phyloP scores from a whole-genome alignment of 1,139 yeast species.

The Debaryomyces coudertii region DNA sequence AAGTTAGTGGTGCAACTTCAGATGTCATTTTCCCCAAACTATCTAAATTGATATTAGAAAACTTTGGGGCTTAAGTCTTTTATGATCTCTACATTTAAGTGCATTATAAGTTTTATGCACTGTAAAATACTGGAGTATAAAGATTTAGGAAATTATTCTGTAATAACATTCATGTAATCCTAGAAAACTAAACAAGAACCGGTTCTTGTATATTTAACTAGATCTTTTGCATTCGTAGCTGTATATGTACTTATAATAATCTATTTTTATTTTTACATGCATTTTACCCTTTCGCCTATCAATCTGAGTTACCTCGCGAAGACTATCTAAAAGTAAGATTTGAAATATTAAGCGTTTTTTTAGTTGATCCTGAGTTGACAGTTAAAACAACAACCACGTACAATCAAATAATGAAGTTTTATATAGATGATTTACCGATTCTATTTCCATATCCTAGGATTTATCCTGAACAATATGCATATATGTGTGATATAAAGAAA shows the following conservation, averaged over 20 bases:
- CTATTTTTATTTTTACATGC: not conserved
- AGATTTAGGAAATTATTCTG: not conserved
- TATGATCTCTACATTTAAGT: not conserved
- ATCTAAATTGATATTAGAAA: constrained; percentile 39
- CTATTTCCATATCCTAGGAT: constrained; percentile 96
- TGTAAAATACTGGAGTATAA: not conserved
- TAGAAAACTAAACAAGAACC: no score
- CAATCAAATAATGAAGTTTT: constrained; percentile 57
- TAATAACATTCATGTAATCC: no score
- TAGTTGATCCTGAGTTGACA: not conserved
- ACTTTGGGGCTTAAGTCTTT: constrained; percentile 19
- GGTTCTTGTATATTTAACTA: no score
- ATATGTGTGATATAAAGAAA: constrained; percentile 93
- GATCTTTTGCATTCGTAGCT: no score
- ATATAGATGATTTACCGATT: constrained; percentile 92
- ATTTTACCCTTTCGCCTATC: no score
- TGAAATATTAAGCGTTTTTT: not conserved
- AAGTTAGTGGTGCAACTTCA: constrained; percentile 75
- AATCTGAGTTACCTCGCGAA: not conserved
- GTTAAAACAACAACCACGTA: not conserved
- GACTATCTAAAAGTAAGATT: not conserved
- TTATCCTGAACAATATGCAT: constrained; percentile 97
- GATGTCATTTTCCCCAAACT: constrained; percentile 83
- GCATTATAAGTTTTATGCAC: not conserved
- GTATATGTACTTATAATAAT: no score